phyloP scores from a whole-genome alignment of 176 grass and related monocot species.

The Aegilops longissima region DNA sequence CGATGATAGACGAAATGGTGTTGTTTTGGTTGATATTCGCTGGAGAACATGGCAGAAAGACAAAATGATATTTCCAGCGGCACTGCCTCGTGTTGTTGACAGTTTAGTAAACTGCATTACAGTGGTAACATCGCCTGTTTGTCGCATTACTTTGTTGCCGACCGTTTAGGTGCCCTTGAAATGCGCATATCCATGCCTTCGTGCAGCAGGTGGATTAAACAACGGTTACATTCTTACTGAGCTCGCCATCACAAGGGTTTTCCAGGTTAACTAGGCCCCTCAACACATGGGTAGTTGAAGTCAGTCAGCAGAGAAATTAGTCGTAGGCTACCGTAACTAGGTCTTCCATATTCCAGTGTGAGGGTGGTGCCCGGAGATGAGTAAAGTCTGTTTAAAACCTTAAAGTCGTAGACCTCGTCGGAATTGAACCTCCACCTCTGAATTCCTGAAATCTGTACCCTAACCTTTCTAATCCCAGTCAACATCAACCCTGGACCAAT shows the following conservation, averaged over 20 bases:
- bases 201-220: neutral
- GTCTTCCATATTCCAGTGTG: neutral
- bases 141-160: neutral
- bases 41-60: neutral
- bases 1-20: neutral
- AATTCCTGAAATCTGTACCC: too few species aligned
- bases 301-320: neutral
- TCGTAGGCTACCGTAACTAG: too few species aligned
- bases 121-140: neutral
- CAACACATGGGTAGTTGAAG: too few species aligned
- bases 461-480: too few species aligned
- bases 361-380: neutral
- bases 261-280: too few species aligned
- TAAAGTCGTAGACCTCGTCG: too few species aligned
- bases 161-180: neutral
- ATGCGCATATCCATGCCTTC: neutral
- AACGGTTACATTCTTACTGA: neutral
- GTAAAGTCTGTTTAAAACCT: too few species aligned
- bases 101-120: neutral
- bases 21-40: neutral
- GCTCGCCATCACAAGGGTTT: neutral
- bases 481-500: too few species aligned
- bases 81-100: neutral
- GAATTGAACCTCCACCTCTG: too few species aligned
- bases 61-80: neutral